These are phyloP conservation scores for Aspergillus cavernicola DNA, from an alignment of 495 filamentous ascomycete species.

Conservation along the genomic window DNA sequence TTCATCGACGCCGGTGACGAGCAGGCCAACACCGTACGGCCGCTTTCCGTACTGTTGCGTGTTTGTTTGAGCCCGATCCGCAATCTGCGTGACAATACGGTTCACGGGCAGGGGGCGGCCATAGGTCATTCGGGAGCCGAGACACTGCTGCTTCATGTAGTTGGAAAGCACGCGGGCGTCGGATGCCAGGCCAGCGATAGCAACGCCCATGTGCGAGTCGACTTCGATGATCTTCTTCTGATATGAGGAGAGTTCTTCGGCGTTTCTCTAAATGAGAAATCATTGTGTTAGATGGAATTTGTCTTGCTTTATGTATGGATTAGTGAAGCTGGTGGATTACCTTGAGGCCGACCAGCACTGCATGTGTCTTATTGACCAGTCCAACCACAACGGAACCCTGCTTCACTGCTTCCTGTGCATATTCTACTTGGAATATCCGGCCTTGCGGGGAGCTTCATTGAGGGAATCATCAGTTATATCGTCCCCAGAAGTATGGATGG, in stretches of 20 bases:
- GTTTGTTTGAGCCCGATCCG: constrained; percentile 93
- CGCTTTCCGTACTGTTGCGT: constrained; percentile 97
- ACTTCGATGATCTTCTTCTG: constrained; percentile 98
- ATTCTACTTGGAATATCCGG: constrained; percentile 99
- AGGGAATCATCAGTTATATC: constrained; percentile 16
- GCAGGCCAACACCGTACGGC: constrained; percentile 91
- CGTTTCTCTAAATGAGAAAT: constrained; percentile 68
- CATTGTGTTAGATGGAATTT: not conserved
- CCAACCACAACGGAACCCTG: constrained; percentile 98
- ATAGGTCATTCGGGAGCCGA: constrained; percentile 92
- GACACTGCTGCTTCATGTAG: constrained; percentile 99
- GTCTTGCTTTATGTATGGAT: not conserved
- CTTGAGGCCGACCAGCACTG: constrained; percentile 94
- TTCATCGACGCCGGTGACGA: constrained; percentile 91
- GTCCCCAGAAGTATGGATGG: constrained; percentile 27
- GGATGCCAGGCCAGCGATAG: constrained; percentile 94
- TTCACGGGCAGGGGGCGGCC: constrained; percentile 86
- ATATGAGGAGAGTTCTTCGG: constrained; percentile 98
- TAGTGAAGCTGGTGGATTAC: constrained; percentile 38
- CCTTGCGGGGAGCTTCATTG: constrained; percentile 86
- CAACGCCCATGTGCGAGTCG: constrained; percentile 91
- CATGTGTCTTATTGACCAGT: constrained; percentile 95
- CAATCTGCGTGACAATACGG: constrained; percentile 84
- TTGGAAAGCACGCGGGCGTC: constrained; percentile 99
- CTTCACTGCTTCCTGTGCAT: constrained; percentile 97